phyloP scores from a whole-genome alignment of 2,329 filamentous ascomycete genomes.

The Aspergillus jensenii region DNA sequence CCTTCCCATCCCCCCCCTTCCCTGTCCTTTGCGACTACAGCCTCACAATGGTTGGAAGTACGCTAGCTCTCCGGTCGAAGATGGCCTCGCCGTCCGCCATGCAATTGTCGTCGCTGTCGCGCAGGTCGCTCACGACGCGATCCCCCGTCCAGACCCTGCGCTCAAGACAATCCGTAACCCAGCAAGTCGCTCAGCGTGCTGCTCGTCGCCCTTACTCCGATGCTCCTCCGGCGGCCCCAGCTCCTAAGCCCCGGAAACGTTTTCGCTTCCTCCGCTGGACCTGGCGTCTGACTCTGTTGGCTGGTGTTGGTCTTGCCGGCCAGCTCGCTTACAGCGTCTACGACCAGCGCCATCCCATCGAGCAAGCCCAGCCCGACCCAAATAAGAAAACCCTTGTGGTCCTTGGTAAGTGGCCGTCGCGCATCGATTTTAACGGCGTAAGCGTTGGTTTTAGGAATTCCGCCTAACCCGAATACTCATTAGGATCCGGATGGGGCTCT shows the following conservation, averaged over 20 bases:
- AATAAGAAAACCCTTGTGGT: constrained; percentile 96
- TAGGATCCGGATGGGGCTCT: constrained; percentile 94
- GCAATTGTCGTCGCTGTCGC: constrained; percentile 38
- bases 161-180: constrained; percentile 25
- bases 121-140: constrained; percentile 35
- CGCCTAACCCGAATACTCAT: neutral
- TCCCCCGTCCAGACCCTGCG: constrained; percentile 23
- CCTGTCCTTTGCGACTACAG: constrained; percentile 22
- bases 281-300: constrained; percentile 81
- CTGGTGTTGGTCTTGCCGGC: constrained; percentile 65
- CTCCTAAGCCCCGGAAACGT: constrained; percentile 53
- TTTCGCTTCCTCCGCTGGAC: constrained; percentile 73
- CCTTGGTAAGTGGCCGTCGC: constrained; percentile 63
- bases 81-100: constrained; percentile 33
- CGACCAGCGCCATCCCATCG: constrained; percentile 73
- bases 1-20: constrained; percentile 5
- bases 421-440: neutral
- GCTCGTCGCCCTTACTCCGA: constrained; percentile 55
- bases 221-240: constrained; percentile 39
- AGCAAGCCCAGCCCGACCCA: constrained; percentile 77
- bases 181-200: constrained; percentile 29
- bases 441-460: neutral
- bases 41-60: constrained; percentile 36
- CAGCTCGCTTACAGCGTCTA: constrained; percentile 82
- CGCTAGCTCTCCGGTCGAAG: constrained; percentile 33